Conservation (phyloP, 768 basidiomycete genomes). For the Postia placenta region DNA sequence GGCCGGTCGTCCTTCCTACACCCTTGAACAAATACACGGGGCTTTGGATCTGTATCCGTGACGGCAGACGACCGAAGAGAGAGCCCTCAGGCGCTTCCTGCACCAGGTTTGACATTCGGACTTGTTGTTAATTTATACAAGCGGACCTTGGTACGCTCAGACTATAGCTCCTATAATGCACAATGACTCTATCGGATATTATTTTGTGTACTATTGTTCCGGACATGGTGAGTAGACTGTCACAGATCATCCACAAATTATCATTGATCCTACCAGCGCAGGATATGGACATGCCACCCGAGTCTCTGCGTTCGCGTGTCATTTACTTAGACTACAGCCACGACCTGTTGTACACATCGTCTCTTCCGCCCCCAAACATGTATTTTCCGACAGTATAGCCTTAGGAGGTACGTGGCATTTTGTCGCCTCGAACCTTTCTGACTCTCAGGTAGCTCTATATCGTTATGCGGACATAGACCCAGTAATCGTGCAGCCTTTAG, state of each 20-base stretch:
- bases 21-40: no score
- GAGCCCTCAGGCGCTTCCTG: no score
- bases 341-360: conserved; percentile 54
- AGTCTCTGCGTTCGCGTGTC: conserved; percentile 65
- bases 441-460: conserved; percentile 39
- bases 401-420: conserved; percentile 31
- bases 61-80: no score
- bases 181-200: background rate
- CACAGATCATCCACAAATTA: no score
- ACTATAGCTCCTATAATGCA: background rate
- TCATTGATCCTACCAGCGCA: conserved; percentile 17
- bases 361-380: conserved; percentile 68
- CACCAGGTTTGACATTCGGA: no score
- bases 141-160: background rate
- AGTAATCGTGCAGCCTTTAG: conserved; percentile 74
- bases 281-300: conserved; percentile 85
- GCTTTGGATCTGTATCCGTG: no score
- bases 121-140: no score
- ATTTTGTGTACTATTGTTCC: conserved; percentile 67
- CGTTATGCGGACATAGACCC: conserved; percentile 73
- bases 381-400: conserved; percentile 60
- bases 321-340: conserved; percentile 43
- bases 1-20: no score
- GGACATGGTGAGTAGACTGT: conserved; percentile 62
- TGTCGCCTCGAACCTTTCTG: background rate